Conservation (phyloP, 192 early-diverging fungal genomes). For the Linnemannia hyalina region DNA sequence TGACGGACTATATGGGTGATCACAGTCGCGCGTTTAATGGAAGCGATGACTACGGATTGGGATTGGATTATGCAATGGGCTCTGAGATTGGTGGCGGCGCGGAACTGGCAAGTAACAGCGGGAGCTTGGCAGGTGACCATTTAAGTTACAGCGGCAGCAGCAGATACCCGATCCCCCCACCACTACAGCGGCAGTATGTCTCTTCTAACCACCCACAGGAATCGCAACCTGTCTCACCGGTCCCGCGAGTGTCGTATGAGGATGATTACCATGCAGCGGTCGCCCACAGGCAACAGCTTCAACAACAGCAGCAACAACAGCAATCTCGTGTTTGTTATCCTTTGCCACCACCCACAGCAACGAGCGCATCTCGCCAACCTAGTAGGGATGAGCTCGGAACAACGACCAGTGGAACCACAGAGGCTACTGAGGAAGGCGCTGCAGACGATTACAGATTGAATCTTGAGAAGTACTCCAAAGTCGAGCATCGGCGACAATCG, state of each 20-base stretch:
- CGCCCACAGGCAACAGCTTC: not conserved
- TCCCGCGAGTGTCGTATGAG: not conserved
- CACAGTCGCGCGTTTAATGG: not conserved
- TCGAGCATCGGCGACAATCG: conserved; percentile 24
- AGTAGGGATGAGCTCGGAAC: not conserved
- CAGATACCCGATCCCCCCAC: not conserved
- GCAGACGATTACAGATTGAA: not conserved
- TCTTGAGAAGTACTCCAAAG: conserved; percentile 19
- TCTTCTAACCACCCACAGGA: not conserved
- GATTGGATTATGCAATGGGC: not conserved
- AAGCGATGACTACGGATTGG: not conserved
- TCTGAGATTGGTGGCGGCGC: not conserved
- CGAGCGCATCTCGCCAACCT: not conserved
- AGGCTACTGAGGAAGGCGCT: not conserved
- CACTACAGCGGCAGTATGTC: not conserved
- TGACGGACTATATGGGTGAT: not conserved
- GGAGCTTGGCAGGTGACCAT: not conserved
- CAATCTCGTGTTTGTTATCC: not conserved
- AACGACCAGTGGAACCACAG: not conserved
- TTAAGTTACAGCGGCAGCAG: not conserved
- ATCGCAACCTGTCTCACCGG: not conserved
- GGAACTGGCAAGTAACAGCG: not conserved
- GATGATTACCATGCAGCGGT: not conserved
- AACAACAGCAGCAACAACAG: conserved; percentile 14
- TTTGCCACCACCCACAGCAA: not conserved